Base-by-base conservation (phyloP, 2,329 filamentous ascomycete species). In the Lasiodiplodia citricola region DNA sequence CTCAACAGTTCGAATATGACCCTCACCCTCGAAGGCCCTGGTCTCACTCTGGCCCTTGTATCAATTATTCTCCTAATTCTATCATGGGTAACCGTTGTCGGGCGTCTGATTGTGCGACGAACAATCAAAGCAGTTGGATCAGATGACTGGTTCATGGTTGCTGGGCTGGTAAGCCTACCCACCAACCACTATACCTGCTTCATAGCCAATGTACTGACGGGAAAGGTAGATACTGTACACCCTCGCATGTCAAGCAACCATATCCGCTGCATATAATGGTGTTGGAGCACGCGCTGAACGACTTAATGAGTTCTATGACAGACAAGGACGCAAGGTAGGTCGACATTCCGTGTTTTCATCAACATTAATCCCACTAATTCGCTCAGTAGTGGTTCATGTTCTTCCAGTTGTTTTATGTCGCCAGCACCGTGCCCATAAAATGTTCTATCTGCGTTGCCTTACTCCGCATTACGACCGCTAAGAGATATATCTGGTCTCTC, bases 381-480 rank as follows among this genome's bases (percentile, higher is more conserved):
- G 5, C 13, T 2, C 37, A 13, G 3, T 10, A 66, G 38, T 66
- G 37, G 38, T 57, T 23, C 8, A 21, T 54, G 13, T 21, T 51
- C 35, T 44, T 37, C 10, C 55, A 60, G 21, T 16, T 68, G 8
- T 44, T 62, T 7, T 68, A 68, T n/a, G 21, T 28, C 28, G 18
- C 52, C 8, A 52, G 41, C 7, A 60, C 57, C 13, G 55, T 68
- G 1, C 66, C 57, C 21, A 62, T 68, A 31, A 68, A 62, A 37
- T 23, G 25, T 16, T 55, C 44, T 31, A 60, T 68, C 18, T 68
- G 66, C 66, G 44, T 68, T 4, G 21, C 66, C 5, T 21, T 68
- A 18, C 41, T 62, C 10, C 66, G 66, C 35, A 62, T 68, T 11
- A 44, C 66, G 3, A 44, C 25, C 31, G 44, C 38, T 4, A 6